A percentile compares a stretch with the other conserved stretches of the same genome.
Conservation (phyloP, 441 rosid species). For the Pelargonium cotyledonis region DNA sequence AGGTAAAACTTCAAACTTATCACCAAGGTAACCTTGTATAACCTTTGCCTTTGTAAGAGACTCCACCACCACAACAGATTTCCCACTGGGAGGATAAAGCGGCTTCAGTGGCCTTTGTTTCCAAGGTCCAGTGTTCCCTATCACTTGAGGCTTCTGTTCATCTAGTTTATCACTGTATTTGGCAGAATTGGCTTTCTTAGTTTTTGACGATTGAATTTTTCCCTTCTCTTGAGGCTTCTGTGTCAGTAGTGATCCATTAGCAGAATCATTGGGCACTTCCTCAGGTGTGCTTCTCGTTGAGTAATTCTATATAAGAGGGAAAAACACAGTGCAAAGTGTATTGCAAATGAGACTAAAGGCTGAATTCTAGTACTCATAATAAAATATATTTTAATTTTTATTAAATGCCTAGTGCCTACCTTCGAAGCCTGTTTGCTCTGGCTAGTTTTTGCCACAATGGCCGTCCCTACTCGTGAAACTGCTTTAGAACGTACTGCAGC, state of each 20-base stretch:
- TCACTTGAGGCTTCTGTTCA: slow-evolving; percentile 34
- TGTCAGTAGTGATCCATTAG: slow-evolving; percentile 13
- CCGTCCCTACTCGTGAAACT: slow-evolving; percentile 23
- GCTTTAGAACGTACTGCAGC: slow-evolving; percentile 20
- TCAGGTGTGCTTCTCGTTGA: slow-evolving; percentile 19
- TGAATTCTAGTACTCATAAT: slow-evolving; percentile 16
- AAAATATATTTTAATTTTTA: too few species aligned
- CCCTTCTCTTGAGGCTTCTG: slow-evolving; percentile 1
- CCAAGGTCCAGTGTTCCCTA: slow-evolving; percentile 32
- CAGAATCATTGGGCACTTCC: slow-evolving; percentile 29
- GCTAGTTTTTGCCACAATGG: slow-evolving; percentile 20
- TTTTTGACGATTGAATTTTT: not conserved
- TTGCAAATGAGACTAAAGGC: not conserved
- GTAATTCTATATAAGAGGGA: slow-evolving; percentile 20
- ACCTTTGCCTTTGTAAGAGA: slow-evolving; percentile 85
- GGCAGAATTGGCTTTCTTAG: slow-evolving; percentile 18
- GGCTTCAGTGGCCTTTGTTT: slow-evolving; percentile 40
- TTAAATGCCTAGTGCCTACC: slow-evolving; percentile 40
- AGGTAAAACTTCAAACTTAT: slow-evolving; percentile 80
- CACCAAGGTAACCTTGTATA: slow-evolving; percentile 90
- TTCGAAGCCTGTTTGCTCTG: slow-evolving; percentile 26
- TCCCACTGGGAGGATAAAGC: slow-evolving; percentile 75
- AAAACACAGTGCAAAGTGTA: not conserved
- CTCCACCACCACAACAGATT: slow-evolving; percentile 91
- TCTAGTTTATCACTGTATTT: slow-evolving; percentile 28